Evolutionary conservation across 805 yeast genomes (phyloP).

Genomic region (Teunomyces aglyptinius): DNA sequence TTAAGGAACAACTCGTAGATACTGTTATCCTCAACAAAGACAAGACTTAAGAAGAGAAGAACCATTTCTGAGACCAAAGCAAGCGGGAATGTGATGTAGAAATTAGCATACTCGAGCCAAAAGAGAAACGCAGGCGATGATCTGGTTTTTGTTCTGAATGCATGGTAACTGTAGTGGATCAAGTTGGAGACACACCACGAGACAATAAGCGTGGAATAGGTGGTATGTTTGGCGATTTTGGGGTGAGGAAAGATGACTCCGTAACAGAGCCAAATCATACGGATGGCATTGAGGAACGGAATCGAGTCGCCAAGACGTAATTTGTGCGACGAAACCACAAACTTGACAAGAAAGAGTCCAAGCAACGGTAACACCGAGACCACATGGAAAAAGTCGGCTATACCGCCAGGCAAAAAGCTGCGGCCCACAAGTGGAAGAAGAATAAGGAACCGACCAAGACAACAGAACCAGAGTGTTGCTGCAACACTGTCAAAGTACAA

Average conservation of each 20-base stretch:
- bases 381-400: slow-evolving; percentile 60
- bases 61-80: slow-evolving; percentile 34
- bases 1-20: slow-evolving; percentile 26
- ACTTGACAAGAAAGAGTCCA: slow-evolving; percentile 16
- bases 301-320: slow-evolving; percentile 20
- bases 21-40: slow-evolving; percentile 21
- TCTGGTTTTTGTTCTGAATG: slow-evolving; percentile 34
- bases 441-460: slow-evolving; percentile 47
- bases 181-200: slow-evolving; percentile 36
- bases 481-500: slow-evolving; percentile 35
- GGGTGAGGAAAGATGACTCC: slow-evolving; percentile 44
- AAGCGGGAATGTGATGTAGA: slow-evolving; percentile 34
- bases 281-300: slow-evolving; percentile 26
- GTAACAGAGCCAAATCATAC: slow-evolving; percentile 40
- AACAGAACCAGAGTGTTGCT: slow-evolving; percentile 48
- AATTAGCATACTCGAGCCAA: slow-evolving; percentile 36
- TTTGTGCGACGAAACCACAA: slow-evolving; percentile 8
- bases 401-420: slow-evolving; percentile 65
- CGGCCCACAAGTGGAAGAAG: slow-evolving; percentile 65
- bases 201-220: slow-evolving; percentile 37
- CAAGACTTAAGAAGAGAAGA: slow-evolving; percentile 34
- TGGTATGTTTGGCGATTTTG: slow-evolving; percentile 39
- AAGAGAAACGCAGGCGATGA: slow-evolving; percentile 34
- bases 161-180: slow-evolving; percentile 33
- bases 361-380: slow-evolving; percentile 35